phyloP scores from a whole-genome alignment of 441 rosid species.

The California macrophylla region DNA sequence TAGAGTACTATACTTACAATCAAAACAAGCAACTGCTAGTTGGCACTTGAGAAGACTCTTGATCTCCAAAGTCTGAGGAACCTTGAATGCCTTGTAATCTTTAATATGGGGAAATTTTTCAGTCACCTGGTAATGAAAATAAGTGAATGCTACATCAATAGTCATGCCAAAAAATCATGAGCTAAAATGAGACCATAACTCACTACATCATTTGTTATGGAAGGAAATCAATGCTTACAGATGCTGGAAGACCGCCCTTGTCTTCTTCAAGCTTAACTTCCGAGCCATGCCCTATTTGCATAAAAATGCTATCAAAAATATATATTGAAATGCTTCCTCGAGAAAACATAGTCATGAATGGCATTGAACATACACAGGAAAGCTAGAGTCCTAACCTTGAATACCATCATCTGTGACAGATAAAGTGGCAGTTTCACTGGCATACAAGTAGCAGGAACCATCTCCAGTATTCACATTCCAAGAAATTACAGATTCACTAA shows the following conservation, averaged over 20 bases:
- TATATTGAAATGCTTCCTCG: background rate
- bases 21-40: constrained; percentile 52
- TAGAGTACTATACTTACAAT: constrained; percentile 33
- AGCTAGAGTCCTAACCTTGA: constrained; percentile 37
- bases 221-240: constrained; percentile 25
- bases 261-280: constrained; percentile 51
- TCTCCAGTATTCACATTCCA: constrained; percentile 65
- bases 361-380: background rate
- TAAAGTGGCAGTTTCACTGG: constrained; percentile 50
- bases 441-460: constrained; percentile 63
- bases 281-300: constrained; percentile 48
- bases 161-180: constrained; percentile 5
- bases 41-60: constrained; percentile 67
- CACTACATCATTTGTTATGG: background rate
- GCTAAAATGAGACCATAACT: background rate
- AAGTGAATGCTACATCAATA: constrained; percentile 1
- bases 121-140: constrained; percentile 41
- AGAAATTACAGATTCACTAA: constrained; percentile 48
- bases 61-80: constrained; percentile 44
- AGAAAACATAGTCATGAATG: background rate
- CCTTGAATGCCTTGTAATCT: constrained; percentile 52
- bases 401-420: constrained; percentile 42
- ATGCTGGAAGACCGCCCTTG: constrained; percentile 38
- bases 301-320: constrained; percentile 11
- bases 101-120: constrained; percentile 77